These are phyloP conservation scores for Climacium dendroides DNA, from an alignment of 225 moss, liverwort and hornwort species.

Conservation along the genomic window DNA sequence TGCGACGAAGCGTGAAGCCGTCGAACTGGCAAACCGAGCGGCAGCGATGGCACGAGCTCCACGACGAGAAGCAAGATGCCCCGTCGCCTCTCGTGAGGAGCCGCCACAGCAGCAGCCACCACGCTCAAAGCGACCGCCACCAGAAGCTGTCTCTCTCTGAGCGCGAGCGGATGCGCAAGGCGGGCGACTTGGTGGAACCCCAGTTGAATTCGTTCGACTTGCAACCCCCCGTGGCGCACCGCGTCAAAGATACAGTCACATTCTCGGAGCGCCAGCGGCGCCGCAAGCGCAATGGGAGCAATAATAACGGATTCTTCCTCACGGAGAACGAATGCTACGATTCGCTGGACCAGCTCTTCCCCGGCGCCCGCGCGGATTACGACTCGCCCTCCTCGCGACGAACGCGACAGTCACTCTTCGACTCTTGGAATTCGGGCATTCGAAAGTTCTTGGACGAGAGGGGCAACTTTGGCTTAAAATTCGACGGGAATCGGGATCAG, in stretches of 20 bases:
- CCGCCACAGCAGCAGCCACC: neutral
- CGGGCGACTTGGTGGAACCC: slow-evolving; percentile 43
- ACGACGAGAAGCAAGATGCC: slow-evolving; percentile 1
- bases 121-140: neutral
- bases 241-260: slow-evolving; percentile 41
- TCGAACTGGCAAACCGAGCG: slow-evolving; percentile 44
- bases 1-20: slow-evolving; percentile 34
- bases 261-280: slow-evolving; percentile 70
- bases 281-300: slow-evolving; percentile 28
- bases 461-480: neutral
- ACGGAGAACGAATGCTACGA: slow-evolving; percentile 54
- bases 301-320: neutral
- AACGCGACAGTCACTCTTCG: slow-evolving; percentile 16
- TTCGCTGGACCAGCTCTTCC: slow-evolving; percentile 70
- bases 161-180: slow-evolving; percentile 51
- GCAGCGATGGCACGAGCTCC: slow-evolving; percentile 36
- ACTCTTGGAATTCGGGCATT: slow-evolving; percentile 27
- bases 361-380: slow-evolving; percentile 53
- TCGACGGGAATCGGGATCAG: neutral
- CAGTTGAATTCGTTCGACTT: slow-evolving; percentile 48
- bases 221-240: slow-evolving; percentile 49
- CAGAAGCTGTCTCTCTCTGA: slow-evolving; percentile 18
- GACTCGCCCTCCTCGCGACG: neutral
- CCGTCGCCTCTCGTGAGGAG: slow-evolving; percentile 14
- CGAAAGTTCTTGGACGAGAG: slow-evolving; percentile 11